phyloP scores from a whole-genome alignment of 2,329 filamentous ascomycete species.

The Microcyclosporella mali region DNA sequence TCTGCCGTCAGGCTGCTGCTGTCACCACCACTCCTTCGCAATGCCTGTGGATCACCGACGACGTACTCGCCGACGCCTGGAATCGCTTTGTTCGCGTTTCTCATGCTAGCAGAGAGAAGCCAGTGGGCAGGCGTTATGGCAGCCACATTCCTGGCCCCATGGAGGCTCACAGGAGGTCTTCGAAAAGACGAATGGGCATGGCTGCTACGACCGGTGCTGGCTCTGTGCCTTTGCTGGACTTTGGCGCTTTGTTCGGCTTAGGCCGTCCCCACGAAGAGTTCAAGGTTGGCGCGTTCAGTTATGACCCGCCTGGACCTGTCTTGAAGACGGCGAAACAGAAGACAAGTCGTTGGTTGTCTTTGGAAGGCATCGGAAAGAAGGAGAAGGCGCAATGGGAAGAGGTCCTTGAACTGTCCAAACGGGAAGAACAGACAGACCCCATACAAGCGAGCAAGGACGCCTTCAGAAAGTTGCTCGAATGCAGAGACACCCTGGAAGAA shows the following conservation, averaged over 20 bases:
- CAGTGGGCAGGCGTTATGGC: slow-evolving; percentile 44
- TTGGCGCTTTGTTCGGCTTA: slow-evolving; percentile 27
- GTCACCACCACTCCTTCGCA: slow-evolving; percentile 21
- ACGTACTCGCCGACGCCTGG: slow-evolving; percentile 48
- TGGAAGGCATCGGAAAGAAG: neutral
- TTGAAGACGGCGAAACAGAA: neutral
- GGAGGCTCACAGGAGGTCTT: slow-evolving; percentile 52
- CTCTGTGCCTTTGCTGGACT: slow-evolving; percentile 18
- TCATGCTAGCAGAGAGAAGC: slow-evolving; percentile 20
- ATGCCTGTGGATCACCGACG: slow-evolving; percentile 57
- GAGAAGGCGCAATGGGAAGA: slow-evolving; percentile 13
- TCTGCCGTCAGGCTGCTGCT: slow-evolving; percentile 13
- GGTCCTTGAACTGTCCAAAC: slow-evolving; percentile 8
- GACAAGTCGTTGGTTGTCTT: neutral
- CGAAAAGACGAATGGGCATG: slow-evolving; percentile 50
- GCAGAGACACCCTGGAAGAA: neutral
- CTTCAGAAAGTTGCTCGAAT: slow-evolving; percentile 19
- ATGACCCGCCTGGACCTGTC: slow-evolving; percentile 18
- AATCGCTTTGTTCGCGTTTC: slow-evolving; percentile 43
- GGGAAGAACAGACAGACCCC: slow-evolving; percentile 5
- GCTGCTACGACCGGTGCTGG: slow-evolving; percentile 9
- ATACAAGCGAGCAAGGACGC: slow-evolving; percentile 16
- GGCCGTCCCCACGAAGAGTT: slow-evolving; percentile 11
- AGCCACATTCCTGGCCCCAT: slow-evolving; percentile 58
- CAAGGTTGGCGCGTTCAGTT: slow-evolving; percentile 18